phyloP scores from a whole-genome alignment of 345 rosid species.

The Citrus glauca region DNA sequence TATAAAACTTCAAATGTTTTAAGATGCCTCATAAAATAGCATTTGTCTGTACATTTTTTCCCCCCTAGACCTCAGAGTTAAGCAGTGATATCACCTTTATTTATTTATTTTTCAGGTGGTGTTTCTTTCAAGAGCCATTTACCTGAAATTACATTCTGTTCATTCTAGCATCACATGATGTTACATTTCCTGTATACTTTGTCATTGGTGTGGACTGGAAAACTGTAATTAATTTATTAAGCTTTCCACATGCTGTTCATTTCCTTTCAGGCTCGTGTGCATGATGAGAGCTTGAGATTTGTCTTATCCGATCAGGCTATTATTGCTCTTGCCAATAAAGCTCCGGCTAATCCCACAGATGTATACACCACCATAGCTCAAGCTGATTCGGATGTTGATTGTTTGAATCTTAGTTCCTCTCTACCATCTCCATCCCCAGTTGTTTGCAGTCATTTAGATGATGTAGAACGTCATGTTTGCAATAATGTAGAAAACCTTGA shows the following conservation, averaged over 20 bases:
- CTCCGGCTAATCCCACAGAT: conserved; percentile 40
- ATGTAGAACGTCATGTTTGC: conserved; percentile 39
- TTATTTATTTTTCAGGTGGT: not conserved
- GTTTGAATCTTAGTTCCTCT: conserved; percentile 38
- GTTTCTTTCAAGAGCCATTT: conserved; percentile 8
- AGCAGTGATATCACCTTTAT: not conserved
- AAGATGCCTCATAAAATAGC: not conserved
- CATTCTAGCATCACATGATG: not conserved
- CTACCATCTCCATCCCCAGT: conserved; percentile 57
- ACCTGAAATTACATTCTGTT: not conserved
- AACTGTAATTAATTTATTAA: conserved; percentile 2
- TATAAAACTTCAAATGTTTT: not conserved
- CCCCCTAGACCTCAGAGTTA: not conserved
- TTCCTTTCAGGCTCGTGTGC: conserved; percentile 76
- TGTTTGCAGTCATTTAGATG: conserved; percentile 69
- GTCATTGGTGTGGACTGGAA: not conserved
- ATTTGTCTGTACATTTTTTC: not conserved
- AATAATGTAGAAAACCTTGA: conserved; percentile 40
- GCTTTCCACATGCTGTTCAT: conserved; percentile 11
- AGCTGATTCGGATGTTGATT: conserved; percentile 54
- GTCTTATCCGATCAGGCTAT: conserved; percentile 83
- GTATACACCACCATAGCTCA: conserved; percentile 45
- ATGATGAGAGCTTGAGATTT: conserved; percentile 87
- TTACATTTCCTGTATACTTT: not conserved
- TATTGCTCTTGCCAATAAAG: conserved; percentile 53